Evolutionary conservation across 495 filamentous ascomycete species (phyloP).

Genomic region (Podospora pseudopauciseta): DNA sequence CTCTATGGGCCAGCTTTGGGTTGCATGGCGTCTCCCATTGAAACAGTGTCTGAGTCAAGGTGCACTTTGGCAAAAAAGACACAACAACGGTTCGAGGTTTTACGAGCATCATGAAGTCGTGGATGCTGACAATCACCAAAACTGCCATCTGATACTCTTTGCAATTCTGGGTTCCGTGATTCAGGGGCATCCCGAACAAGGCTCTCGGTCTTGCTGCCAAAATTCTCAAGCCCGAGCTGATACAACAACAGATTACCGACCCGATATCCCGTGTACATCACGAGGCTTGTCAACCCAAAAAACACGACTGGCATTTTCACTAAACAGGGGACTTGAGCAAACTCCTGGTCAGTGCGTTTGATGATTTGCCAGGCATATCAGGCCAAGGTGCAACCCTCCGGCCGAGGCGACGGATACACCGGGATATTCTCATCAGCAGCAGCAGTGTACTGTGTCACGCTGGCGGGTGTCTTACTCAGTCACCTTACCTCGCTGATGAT

Average conservation of each 20-base stretch:
- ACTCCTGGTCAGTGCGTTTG: conserved; percentile 1
- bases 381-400: not conserved
- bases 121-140: not conserved
- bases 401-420: not conserved
- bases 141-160: not conserved
- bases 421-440: not conserved
- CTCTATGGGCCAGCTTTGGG: conserved; percentile 6
- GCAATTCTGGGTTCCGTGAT: not conserved
- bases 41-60: conserved; percentile 4
- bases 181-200: not conserved
- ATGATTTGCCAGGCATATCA: not conserved
- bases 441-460: not conserved
- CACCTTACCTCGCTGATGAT: not conserved
- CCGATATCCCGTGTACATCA: not conserved
- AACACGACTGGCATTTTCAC: not conserved
- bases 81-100: not conserved
- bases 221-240: not conserved
- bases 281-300: not conserved
- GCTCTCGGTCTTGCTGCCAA: not conserved
- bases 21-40: conserved; percentile 11
- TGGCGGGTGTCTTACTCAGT: not conserved
- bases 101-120: not conserved
- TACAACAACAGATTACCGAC: conserved; percentile 3
- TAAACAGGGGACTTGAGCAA: conserved; percentile 1
- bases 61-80: not conserved